These are phyloP conservation scores for Phytophthora pini DNA, from an alignment of 352 stramenopile species.

Conservation along the genomic window DNA sequence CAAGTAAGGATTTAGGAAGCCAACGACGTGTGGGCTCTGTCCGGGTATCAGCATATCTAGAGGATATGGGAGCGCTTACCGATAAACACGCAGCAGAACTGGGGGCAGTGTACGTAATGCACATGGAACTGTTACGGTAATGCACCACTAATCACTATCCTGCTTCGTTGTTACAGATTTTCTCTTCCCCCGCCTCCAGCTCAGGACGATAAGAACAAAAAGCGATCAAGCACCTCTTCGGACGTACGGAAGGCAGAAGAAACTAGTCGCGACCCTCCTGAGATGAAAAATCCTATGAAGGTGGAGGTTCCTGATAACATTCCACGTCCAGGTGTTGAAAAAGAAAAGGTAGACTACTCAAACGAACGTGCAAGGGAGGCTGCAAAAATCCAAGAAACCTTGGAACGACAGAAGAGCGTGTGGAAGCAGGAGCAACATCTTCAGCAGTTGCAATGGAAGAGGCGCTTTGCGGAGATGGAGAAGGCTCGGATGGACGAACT, in stretches of 20 bases:
- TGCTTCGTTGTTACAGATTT: slow-evolving; percentile 11
- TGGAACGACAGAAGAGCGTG: slow-evolving; percentile 43
- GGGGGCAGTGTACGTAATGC: slow-evolving; percentile 9
- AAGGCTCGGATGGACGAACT: slow-evolving; percentile 77
- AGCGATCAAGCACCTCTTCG: slow-evolving; percentile 13
- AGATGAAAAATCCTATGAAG: slow-evolving; percentile 2
- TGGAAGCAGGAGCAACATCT: slow-evolving; percentile 61
- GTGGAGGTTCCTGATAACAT: background rate
- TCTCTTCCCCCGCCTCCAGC: slow-evolving; percentile 1
- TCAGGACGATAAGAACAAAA: slow-evolving; percentile 8
- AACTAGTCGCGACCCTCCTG: slow-evolving; percentile 1
- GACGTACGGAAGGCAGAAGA: slow-evolving; percentile 27
- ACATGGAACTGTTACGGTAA: background rate
- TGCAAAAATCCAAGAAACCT: slow-evolving; percentile 35
- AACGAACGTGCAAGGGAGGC: slow-evolving; percentile 28
- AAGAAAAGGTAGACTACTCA: background rate
- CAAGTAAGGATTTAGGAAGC: background rate
- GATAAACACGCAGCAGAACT: background rate
- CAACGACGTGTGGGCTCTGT: slow-evolving; percentile 32
- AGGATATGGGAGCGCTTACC: slow-evolving; percentile 38
- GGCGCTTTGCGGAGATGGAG: slow-evolving; percentile 57
- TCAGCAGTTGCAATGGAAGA: slow-evolving; percentile 64
- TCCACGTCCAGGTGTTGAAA: slow-evolving; percentile 2
- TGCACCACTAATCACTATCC: too few species aligned
- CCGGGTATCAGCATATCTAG: slow-evolving; percentile 44